A percentile compares a stretch with the other conserved stretches of the same genome.
These are phyloP conservation scores for Cladosporium sp. DNA, from an alignment of 2,329 filamentous ascomycete species.

Conservation along the genomic window DNA sequence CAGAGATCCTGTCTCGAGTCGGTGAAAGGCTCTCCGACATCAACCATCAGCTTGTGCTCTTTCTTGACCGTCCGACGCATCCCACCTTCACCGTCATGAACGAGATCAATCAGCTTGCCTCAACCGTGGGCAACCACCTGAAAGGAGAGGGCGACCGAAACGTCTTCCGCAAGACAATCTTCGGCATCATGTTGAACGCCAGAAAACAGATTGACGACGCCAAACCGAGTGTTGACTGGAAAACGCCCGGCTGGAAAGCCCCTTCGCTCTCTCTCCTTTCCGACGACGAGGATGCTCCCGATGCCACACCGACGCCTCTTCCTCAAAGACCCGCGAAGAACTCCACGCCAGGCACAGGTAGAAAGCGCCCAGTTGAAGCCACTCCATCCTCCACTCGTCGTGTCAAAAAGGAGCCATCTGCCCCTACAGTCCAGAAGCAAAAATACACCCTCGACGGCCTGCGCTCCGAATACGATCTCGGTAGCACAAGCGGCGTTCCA, in stretches of 20 bases:
- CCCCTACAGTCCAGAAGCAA: background rate
- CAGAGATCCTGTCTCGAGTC: constrained; percentile 42
- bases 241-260: constrained; percentile 22
- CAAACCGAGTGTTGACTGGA: constrained; percentile 25
- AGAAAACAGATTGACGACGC: constrained; percentile 34
- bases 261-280: constrained; percentile 16
- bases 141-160: constrained; percentile 42
- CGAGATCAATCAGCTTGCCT: constrained; percentile 55
- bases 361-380: constrained; percentile 8
- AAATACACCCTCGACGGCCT: background rate
- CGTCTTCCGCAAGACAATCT: constrained; percentile 42
- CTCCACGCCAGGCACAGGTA: background rate
- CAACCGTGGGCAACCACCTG: constrained; percentile 50
- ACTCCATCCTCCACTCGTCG: background rate
- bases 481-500: constrained; percentile 2
- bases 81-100: constrained; percentile 61
- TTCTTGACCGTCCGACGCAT: constrained; percentile 61
- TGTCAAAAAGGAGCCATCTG: background rate
- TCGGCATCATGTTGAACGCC: constrained; percentile 48
- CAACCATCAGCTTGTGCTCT: constrained; percentile 48
- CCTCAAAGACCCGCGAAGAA: background rate
- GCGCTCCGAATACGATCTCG: background rate
- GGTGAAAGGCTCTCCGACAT: constrained; percentile 47
- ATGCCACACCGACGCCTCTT: constrained; percentile 12
- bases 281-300: constrained; percentile 19